A percentile compares a stretch with the other conserved stretches of the same genome.
These are phyloP conservation scores for Symbiodinium natans DNA, from an alignment of 73 alveolate genomes.

Conservation along the genomic window DNA sequence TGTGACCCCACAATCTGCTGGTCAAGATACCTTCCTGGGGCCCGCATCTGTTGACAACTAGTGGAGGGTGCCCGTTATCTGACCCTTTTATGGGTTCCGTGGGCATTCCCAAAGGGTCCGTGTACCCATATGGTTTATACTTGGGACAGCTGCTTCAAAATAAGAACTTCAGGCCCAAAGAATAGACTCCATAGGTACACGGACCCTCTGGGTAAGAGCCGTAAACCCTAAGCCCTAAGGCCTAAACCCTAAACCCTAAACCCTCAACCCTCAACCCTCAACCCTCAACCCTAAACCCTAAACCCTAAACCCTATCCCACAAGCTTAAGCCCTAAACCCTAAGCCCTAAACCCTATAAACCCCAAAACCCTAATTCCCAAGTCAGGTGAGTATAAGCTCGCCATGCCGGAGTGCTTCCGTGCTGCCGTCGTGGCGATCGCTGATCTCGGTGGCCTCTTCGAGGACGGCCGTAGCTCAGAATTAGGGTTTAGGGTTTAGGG, in stretches of 20 bases:
- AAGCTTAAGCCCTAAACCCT: neutral
- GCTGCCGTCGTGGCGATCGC: conserved; percentile 41
- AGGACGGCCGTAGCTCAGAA: neutral
- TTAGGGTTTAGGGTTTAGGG: neutral
- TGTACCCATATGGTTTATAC: too few species aligned
- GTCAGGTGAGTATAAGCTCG: conserved; percentile 34
- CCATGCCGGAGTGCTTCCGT: conserved; percentile 67
- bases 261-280: neutral
- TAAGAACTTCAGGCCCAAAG: too few species aligned
- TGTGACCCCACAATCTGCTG: too few species aligned
- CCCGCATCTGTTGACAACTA: too few species aligned
- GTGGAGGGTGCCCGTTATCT: too few species aligned
- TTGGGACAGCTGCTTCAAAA: too few species aligned
- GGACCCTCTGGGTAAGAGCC: too few species aligned
- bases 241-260: neutral
- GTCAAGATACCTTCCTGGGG: too few species aligned
- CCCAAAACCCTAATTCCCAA: neutral
- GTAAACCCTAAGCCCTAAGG: neutral
- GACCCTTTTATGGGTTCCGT: too few species aligned
- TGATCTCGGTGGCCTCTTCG: conserved; percentile 24
- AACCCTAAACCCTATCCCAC: neutral
- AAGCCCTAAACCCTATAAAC: neutral
- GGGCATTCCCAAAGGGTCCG: too few species aligned
- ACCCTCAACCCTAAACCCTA: too few species aligned
- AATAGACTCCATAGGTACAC: too few species aligned